Percentiles rank a stretch among this genome's conserved stretches.
phyloP scores from a whole-genome alignment of 495 filamentous ascomycete species.

The Aspergillus kassunensis region DNA sequence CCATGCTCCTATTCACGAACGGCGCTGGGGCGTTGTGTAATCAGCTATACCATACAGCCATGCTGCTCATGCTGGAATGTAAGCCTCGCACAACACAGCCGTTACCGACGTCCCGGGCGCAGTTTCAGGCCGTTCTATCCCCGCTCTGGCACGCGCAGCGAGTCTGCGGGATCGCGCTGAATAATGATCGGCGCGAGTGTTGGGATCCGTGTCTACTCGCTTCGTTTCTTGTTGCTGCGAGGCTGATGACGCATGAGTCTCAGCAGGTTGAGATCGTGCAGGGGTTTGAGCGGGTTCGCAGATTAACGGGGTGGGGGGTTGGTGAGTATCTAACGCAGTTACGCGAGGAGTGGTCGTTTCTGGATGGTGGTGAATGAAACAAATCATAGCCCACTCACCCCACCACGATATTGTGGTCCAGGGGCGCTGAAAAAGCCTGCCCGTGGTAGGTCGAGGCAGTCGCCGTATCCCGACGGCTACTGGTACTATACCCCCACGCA shows the following conservation, averaged over 20 bases:
- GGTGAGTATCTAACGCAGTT: slow-evolving; percentile 17
- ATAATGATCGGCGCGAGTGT: slow-evolving; percentile 32
- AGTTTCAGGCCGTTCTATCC: slow-evolving; percentile 20
- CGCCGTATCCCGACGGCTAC: no score
- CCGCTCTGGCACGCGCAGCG: slow-evolving; percentile 37
- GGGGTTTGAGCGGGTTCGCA: slow-evolving; percentile 25
- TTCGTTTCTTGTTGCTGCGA: slow-evolving; percentile 32
- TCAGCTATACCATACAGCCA: slow-evolving; percentile 42
- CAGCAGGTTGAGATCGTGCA: slow-evolving; percentile 31
- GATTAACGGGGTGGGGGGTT: slow-evolving; percentile 32
- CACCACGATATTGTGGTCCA: neutral
- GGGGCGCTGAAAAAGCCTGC: neutral
- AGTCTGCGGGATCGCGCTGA: slow-evolving; percentile 36
- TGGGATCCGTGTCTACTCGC: slow-evolving; percentile 37
- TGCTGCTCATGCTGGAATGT: slow-evolving; percentile 35
- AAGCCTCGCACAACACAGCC: slow-evolving; percentile 31
- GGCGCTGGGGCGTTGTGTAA: slow-evolving; percentile 38
- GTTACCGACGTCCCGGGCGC: slow-evolving; percentile 4
- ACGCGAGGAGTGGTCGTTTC: slow-evolving; percentile 27
- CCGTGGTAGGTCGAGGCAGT: no score
- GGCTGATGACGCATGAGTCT: slow-evolving; percentile 34
- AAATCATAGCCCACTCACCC: neutral
- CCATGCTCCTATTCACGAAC: slow-evolving; percentile 36
- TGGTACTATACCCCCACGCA: slow-evolving; percentile 41
- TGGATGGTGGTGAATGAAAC: slow-evolving; percentile 14